Evolutionary conservation across 2,329 filamentous ascomycete genomes (phyloP).

Genomic region (Epichloe festucae): DNA sequence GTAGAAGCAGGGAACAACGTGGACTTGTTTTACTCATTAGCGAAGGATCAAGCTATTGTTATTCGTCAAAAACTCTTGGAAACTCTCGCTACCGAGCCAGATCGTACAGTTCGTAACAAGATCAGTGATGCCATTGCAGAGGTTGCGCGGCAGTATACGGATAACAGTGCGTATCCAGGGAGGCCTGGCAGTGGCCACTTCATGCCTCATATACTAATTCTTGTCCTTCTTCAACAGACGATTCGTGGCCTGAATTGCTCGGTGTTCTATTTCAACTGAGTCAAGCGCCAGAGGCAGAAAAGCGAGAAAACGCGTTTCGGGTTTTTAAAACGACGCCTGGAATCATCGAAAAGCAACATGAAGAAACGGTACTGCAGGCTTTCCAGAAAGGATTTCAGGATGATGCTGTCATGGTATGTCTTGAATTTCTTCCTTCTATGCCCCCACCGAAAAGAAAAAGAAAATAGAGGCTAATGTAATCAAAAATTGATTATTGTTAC

Average conservation of each 20-base stretch:
- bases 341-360: constrained; percentile 92
- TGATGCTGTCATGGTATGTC: constrained; percentile 58
- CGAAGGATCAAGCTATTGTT: constrained; percentile 56
- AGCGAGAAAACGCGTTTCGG: constrained; percentile 85
- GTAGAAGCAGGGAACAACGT: constrained; percentile 54
- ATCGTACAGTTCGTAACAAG: constrained; percentile 74
- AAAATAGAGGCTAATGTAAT: neutral
- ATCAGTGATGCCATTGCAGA: constrained; percentile 96
- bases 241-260: constrained; percentile 83
- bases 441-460: neutral
- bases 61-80: constrained; percentile 79
- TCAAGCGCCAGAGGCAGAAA: constrained; percentile 67
- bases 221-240: constrained; percentile 37
- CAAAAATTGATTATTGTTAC: constrained; percentile 1
- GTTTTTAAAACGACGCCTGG: constrained; percentile 92
- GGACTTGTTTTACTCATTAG: constrained; percentile 77
- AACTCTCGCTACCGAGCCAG: constrained; percentile 58
- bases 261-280: constrained; percentile 79
- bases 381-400: constrained; percentile 92
- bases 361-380: constrained; percentile 75
- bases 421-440: neutral
- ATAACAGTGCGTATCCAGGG: constrained; percentile 54
- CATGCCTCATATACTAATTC: neutral
- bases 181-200: no score
- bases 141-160: constrained; percentile 85